These are phyloP conservation scores for Yamadazyma dushanensis DNA, from an alignment of 1,139 yeast species.

Conservation along the genomic window DNA sequence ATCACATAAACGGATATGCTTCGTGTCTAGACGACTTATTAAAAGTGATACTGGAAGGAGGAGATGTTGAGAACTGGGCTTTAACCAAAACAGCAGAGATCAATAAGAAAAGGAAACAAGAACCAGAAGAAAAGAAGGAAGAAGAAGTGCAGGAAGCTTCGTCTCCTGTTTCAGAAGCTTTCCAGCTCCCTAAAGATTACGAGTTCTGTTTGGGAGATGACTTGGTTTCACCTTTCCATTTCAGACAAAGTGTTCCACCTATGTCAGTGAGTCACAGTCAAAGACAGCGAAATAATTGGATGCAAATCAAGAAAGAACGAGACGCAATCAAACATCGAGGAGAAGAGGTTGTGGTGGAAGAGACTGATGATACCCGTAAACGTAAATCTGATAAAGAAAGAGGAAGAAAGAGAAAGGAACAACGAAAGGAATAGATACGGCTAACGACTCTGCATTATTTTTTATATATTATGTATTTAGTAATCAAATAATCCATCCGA, in stretches of 20 bases:
- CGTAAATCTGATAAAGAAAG: slow-evolving; percentile 4
- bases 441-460: background rate
- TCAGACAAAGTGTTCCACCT: slow-evolving; percentile 49
- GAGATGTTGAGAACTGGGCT: slow-evolving; percentile 56
- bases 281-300: slow-evolving; percentile 17
- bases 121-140: slow-evolving; percentile 3
- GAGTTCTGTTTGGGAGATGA: slow-evolving; percentile 37
- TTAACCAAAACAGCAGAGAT: slow-evolving; percentile 50
- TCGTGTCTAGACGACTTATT: slow-evolving; percentile 57
- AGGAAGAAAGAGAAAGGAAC: slow-evolving; percentile 7
- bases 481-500: slow-evolving; percentile 47
- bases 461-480: slow-evolving; percentile 13
- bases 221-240: slow-evolving; percentile 33
- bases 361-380: slow-evolving; percentile 6
- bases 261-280: slow-evolving; percentile 37
- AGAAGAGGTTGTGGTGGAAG: slow-evolving; percentile 9
- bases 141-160: slow-evolving; percentile 5
- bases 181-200: slow-evolving; percentile 31
- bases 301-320: slow-evolving; percentile 10
- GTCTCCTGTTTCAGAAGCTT: background rate
- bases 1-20: slow-evolving; percentile 54
- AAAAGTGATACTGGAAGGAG: slow-evolving; percentile 43
- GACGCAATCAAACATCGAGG: slow-evolving; percentile 11
- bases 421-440: slow-evolving; percentile 2
- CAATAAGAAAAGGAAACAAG: slow-evolving; percentile 18